Conservation (phyloP, 495 filamentous ascomycete genomes). For the Xylaria flabelliformis region DNA sequence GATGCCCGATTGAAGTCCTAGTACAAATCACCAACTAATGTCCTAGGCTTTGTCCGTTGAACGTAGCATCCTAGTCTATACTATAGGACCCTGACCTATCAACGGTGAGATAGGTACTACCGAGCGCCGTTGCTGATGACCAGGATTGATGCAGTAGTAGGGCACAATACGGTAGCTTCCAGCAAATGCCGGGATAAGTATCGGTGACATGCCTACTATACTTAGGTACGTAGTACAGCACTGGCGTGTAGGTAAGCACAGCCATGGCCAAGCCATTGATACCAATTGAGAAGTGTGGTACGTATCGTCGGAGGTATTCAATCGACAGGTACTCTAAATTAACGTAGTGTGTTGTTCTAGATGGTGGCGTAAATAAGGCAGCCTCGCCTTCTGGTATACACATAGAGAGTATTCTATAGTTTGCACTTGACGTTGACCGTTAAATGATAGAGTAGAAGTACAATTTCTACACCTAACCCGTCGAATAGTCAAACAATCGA, state of each 20-base stretch:
- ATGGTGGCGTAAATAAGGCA: neutral
- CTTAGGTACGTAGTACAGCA: neutral
- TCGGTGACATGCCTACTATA: neutral
- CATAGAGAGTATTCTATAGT: neutral
- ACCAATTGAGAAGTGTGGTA: neutral
- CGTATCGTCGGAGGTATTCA: neutral
- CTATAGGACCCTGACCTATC: neutral
- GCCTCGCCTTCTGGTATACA: neutral
- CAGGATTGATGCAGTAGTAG: neutral
- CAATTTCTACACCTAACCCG: neutral
- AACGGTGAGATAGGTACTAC: neutral
- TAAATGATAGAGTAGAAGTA: neutral
- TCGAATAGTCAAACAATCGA: neutral
- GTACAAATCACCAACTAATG: slow-evolving; percentile 6
- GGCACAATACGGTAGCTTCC: slow-evolving; percentile 8
- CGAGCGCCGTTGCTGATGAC: neutral
- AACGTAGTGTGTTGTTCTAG: neutral
- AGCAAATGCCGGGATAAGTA: neutral
- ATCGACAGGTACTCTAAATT: neutral
- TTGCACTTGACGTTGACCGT: neutral
- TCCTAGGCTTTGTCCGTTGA: neutral
- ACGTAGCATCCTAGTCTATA: neutral
- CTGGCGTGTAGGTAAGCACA: neutral
- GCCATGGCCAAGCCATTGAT: neutral
- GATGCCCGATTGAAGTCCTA: neutral